These are phyloP conservation scores for Dispira simplex DNA, from an alignment of 192 early-diverging fungal genomes.

Conservation along the genomic window DNA sequence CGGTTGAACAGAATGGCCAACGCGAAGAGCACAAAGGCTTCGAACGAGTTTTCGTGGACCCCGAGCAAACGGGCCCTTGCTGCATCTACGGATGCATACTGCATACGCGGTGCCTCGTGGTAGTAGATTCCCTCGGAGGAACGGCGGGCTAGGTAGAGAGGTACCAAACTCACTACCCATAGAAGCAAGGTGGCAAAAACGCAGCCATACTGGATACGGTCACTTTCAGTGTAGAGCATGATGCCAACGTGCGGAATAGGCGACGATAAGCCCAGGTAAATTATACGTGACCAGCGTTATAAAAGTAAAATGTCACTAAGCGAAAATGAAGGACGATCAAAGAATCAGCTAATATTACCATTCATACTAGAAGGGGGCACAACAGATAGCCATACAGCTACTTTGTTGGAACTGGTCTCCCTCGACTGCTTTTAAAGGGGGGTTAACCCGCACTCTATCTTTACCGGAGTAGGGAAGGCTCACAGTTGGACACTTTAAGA, in stretches of 20 bases:
- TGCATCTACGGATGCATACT: background rate
- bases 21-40: conserved; percentile 2
- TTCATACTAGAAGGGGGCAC: too few species aligned
- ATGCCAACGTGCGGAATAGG: background rate
- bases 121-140: conserved; percentile 4
- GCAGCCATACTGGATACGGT: conserved; percentile 5
- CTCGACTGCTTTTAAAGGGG: too few species aligned
- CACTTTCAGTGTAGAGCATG: background rate
- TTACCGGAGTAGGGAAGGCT: too few species aligned
- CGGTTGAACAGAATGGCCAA: conserved; percentile 6
- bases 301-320: too few species aligned
- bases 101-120: background rate
- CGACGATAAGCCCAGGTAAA: too few species aligned
- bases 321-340: too few species aligned
- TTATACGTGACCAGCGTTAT: too few species aligned
- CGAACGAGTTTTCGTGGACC: background rate
- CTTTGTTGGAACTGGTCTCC: too few species aligned
- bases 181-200: conserved; percentile 1
- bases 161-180: background rate
- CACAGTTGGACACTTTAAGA: too few species aligned
- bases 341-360: too few species aligned
- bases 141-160: background rate
- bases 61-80: background rate
- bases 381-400: too few species aligned
- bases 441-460: too few species aligned